Evolutionary conservation across 1,284 basidiomycete genomes (phyloP), one percentile per base, ranked within the genome.

Genomic region (Butyriboletus appendiculatus): DNA sequence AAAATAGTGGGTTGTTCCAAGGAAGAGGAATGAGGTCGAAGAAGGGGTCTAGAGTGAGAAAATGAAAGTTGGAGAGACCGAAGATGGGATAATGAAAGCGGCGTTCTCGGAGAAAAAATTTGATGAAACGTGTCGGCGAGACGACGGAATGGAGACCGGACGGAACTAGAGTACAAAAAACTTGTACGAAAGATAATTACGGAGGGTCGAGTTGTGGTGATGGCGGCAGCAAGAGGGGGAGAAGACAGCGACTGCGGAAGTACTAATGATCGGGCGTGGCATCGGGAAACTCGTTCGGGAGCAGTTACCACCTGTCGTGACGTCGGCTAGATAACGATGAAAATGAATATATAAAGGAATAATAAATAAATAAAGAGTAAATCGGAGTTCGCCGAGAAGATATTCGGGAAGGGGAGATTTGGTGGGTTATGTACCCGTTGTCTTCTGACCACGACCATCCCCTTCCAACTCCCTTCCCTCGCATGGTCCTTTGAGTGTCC

Each of bases 401-500:
- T 60, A 58, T 66, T 54, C 56, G 44, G 53, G 44, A 43, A 50
- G 50, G 53, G 52, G 46, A 41, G 46, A 47, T 49, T 52, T 49
- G 51, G 55, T 39, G 53, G 9, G 61, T 68, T 66, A 69, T 68
- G 67, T 68, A 68, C 42, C 60, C 45, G 63, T 47, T 35, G 61
- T 67, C 56, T 62, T 67, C 59, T 68, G 63, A 67, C 64, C 64
- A 62, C 55, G 30, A 53, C 57, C 53, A 55, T 62, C 62, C 38
- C 44, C 49, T 55, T 48, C 61, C 52, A 51, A 54, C 46, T 42
- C 44, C 53, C 60, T 59, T 53, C 59, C 61, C 62, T 62, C 59
- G 61, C 61, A 73, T 73, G 72, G 67, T 71, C 72, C 62, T 68
- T 71, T 71, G 69, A 72, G 76, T 68, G 67, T 58, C 66, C 68